phyloP scores from a whole-genome alignment of 192 early-diverging fungal genomes.

The Podila clonocystis region DNA sequence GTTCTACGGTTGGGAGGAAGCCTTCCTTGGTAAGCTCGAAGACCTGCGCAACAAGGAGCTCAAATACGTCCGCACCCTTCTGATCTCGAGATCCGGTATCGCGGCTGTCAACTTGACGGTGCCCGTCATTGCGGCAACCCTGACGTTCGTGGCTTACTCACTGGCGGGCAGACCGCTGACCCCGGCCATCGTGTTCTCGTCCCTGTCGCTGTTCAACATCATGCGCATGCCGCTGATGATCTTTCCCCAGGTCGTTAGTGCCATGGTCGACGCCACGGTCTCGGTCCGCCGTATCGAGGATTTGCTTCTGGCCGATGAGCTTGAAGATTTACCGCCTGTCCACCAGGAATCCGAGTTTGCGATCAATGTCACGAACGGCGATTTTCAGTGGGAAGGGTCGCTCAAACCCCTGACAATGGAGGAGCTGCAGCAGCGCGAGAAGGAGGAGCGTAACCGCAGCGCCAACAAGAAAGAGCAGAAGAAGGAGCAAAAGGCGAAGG shows the following conservation, averaged over 20 bases:
- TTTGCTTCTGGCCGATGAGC: slow-evolving; percentile 76
- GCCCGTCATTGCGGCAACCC: slow-evolving; percentile 59
- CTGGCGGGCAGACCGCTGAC: slow-evolving; percentile 66
- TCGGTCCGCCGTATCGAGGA: slow-evolving; percentile 82
- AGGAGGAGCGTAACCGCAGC: slow-evolving; percentile 47
- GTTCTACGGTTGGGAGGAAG: slow-evolving; percentile 76
- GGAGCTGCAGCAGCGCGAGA: slow-evolving; percentile 47
- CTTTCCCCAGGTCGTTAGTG: slow-evolving; percentile 85
- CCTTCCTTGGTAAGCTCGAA: slow-evolving; percentile 53
- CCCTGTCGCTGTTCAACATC: slow-evolving; percentile 94
- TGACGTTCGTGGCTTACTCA: slow-evolving; percentile 58
- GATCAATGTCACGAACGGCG: slow-evolving; percentile 65
- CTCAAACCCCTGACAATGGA: slow-evolving; percentile 48
- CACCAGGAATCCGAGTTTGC: slow-evolving; percentile 58
- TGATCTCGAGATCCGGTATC: slow-evolving; percentile 53
- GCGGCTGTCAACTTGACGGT: slow-evolving; percentile 52
- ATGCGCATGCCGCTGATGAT: slow-evolving; percentile 89
- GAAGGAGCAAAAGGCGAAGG: slow-evolving; percentile 49
- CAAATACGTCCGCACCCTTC: slow-evolving; percentile 35
- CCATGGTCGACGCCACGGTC: slow-evolving; percentile 85
- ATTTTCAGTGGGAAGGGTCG: slow-evolving; percentile 73
- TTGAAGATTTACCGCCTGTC: slow-evolving; percentile 59
- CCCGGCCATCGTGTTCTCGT: slow-evolving; percentile 81
- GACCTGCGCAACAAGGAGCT: slow-evolving; percentile 53
- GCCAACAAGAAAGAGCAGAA: slow-evolving; percentile 48